Evolutionary conservation across 495 filamentous ascomycete species (phyloP), one percentile per base, ranked within the genome.

Genomic region (Podospora conica): DNA sequence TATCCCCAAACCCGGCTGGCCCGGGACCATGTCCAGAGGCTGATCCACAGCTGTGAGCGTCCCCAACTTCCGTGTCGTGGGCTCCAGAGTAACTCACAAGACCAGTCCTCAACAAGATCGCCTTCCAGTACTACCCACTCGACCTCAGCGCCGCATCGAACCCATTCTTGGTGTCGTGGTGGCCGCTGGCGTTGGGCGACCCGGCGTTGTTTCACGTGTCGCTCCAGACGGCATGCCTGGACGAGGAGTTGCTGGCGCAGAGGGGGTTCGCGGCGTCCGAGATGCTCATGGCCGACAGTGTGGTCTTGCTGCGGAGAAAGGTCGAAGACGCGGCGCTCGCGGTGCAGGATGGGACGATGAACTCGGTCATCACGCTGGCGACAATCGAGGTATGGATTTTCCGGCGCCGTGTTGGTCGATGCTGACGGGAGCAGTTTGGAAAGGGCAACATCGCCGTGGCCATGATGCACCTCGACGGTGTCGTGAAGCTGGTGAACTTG

Each of bases 51-150:
- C 69, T 85, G 82, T 83, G 75, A 7, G 75, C 78, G 54, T 3
- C 54, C 31, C 55, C 5, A 4, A 60, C 59, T 22, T 18, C 28
- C 15, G 20, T 54, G 3, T 3, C 21, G 1, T 11, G 9, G 5
- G n/a, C n/a, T 10, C 2, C 0, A 54, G 6, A 63, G 55, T 63
- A 64, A 62, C 66, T 74, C 53, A 77, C 53, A 20, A 28, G 53
- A n/a, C n/a, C 48, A 83, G 81, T 85, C 57, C 71, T 83, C 29
- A 73, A 79, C 61, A 83, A 81, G 62, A 85, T 85, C 48, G 82
- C 82, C 0, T 85, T 85, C 59, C 76, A 83, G 61, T 85, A 83
- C 63, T 85, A 85, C 65, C 83, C 82, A 2, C 76, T 85, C 27
- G 83, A 85, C 48, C 67, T 83, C 9, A 81, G 75, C 61, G 62